Evolutionary conservation across 2,329 filamentous ascomycete genomes (phyloP), one percentile per base, ranked within the genome.

Genomic region (Nigrospora sphaerica): DNA sequence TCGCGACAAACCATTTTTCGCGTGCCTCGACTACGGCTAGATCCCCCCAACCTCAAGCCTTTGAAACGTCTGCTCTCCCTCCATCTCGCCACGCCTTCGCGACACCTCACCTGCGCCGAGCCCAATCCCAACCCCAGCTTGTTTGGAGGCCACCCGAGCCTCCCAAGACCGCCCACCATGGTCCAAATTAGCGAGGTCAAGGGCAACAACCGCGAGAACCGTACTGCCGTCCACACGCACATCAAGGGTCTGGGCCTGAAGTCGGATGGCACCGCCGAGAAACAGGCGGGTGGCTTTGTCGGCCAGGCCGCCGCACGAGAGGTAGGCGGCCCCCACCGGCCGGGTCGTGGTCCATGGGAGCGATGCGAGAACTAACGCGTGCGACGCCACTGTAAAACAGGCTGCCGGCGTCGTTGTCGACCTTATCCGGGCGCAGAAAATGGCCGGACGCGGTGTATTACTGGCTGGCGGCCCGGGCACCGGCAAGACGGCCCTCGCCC

Each of bases 351-450:
- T 28, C 23, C 23, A 28, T 28, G 6, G 23, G 23, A 19, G 19
- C 23, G 23, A 28, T 10, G 23, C 23, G 23, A 28, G 23, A 28
- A 9, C 23, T 28, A 9, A 28, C 23, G 23, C 23, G 13, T 36
- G 34, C 34, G 34, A 36, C 34, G 34, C 23, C 6, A 28, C 23
- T 10, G 12, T 33, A 13, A n/a, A 12, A 32, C 55, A 90, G 89
- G 93, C 93, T 63, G 95, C 88, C 63, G 93, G 93, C 65, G 84
- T 98, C 37, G 88, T 98, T 36, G 93, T 97, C 62, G 93, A 97
- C 64, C 77, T 98, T 54, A 95, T 98, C 65, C 87, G 86, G 65
- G 85, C 88, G 49, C 95, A 95, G 74, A 97, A 95, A 73, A 96
- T 98, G 92, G 88, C 92, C 10, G 93, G 93, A 44, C 83, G 93